Evolutionary conservation across 768 basidiomycete species (phyloP).

Genomic region (Naganishia vaughanmartiniae): DNA sequence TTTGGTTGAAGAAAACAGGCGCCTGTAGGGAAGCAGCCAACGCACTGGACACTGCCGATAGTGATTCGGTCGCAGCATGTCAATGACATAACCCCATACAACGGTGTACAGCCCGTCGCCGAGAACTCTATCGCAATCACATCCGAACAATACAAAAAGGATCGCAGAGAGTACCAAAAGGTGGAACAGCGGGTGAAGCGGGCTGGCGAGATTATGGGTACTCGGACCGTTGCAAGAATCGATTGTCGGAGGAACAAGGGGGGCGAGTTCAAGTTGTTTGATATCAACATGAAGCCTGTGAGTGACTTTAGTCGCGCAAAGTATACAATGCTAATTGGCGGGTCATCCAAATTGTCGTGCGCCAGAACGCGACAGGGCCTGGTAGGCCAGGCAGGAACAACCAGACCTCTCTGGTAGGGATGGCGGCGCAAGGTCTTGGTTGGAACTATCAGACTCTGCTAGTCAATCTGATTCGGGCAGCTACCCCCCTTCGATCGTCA

Average conservation of each 20-base stretch:
- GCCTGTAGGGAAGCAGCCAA: slow-evolving; percentile 34
- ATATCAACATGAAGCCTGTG: slow-evolving; percentile 49
- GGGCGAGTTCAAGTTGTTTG: slow-evolving; percentile 41
- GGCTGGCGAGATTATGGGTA: slow-evolving; percentile 33
- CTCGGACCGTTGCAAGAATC: slow-evolving; percentile 37
- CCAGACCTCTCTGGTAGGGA: slow-evolving; percentile 41
- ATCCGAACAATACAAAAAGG: slow-evolving; percentile 32
- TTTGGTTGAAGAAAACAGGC: not conserved
- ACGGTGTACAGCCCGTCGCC: slow-evolving; percentile 43
- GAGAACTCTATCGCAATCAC: slow-evolving; percentile 40
- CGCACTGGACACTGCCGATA: slow-evolving; percentile 43
- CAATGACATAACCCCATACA: slow-evolving; percentile 46
- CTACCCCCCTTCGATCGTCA: slow-evolving; percentile 13
- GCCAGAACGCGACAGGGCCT: slow-evolving; percentile 46
- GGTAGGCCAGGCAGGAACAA: slow-evolving; percentile 44
- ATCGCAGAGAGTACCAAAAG: slow-evolving; percentile 31
- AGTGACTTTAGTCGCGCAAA: slow-evolving; percentile 11
- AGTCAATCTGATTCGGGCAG: slow-evolving; percentile 33
- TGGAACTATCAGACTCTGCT: slow-evolving; percentile 43
- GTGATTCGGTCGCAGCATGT: slow-evolving; percentile 41
- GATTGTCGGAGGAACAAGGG: slow-evolving; percentile 35
- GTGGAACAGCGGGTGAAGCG: slow-evolving; percentile 34
- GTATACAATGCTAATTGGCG: not conserved
- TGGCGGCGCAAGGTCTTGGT: slow-evolving; percentile 44
- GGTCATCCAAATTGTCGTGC: not conserved